Evolutionary conservation across 306 rosid genomes (phyloP).

Genomic region (Cicer chorassanicum): DNA sequence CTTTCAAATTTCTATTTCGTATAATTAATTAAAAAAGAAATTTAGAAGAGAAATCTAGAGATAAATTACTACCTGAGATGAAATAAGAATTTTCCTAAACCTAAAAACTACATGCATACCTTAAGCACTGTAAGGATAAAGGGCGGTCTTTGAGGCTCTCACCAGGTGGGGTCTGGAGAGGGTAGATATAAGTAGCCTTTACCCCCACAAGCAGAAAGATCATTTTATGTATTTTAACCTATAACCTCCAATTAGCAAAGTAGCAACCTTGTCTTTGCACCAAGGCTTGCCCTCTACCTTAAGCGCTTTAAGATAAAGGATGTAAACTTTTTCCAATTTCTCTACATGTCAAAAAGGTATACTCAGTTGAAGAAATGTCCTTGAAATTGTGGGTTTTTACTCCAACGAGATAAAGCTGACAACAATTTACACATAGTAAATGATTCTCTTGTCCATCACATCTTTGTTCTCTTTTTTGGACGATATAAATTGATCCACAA

Average conservation of each 20-base stretch:
- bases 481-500: neutral
- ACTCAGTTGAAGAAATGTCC: neutral
- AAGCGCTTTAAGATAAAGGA: no score
- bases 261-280: no score
- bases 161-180: no score
- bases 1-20: neutral
- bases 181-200: no score
- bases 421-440: conserved; percentile 1
- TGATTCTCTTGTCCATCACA: neutral
- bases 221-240: no score
- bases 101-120: neutral
- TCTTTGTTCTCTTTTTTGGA: neutral
- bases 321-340: neutral
- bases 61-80: neutral
- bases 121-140: neutral
- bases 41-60: neutral
- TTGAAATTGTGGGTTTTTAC: neutral
- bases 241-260: no score
- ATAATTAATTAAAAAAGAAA: neutral
- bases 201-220: no score
- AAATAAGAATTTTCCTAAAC: neutral
- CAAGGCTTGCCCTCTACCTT: no score
- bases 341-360: neutral
- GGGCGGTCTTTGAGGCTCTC: no score
- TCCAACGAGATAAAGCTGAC: conserved; percentile 1